A percentile compares a stretch with the other conserved stretches of the same genome.
Conservation (phyloP, 2,329 filamentous ascomycete genomes). For the Arthrocladium fulminans region DNA sequence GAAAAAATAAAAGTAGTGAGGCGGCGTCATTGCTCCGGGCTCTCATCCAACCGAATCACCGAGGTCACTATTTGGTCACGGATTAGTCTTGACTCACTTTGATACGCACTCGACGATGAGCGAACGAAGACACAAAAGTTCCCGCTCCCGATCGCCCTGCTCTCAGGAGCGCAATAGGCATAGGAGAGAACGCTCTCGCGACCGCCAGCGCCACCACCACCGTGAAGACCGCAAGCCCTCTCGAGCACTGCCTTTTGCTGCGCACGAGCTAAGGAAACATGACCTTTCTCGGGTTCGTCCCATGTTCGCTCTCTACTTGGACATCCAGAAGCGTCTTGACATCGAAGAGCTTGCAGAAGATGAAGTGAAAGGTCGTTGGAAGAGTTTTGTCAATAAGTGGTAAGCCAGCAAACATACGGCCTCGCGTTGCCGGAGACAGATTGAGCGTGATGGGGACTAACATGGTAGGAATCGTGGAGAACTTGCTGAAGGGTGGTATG, state of each 20-base stretch:
- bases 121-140: neutral
- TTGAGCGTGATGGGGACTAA: conserved; percentile 13
- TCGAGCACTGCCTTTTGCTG: conserved; percentile 52
- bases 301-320: conserved; percentile 75
- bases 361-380: conserved; percentile 80
- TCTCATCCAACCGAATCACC: neutral
- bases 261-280: conserved; percentile 57
- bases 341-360: conserved; percentile 60
- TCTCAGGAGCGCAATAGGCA: conserved; percentile 7
- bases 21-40: neutral
- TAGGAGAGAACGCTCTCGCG: conserved; percentile 7
- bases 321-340: conserved; percentile 72
- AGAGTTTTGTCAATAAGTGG: conserved; percentile 87
- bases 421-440: no score
- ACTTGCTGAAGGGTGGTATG: conserved; percentile 87
- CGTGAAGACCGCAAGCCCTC: neutral
- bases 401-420: conserved; percentile 38
- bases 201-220: conserved; percentile 10
- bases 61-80: neutral
- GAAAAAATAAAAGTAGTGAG: neutral
- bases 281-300: conserved; percentile 59
- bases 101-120: neutral
- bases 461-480: conserved; percentile 66
- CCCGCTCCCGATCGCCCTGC: conserved; percentile 14
- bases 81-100: no score